Evolutionary conservation across 108 stramenopile genomes (phyloP).

Genomic region (Cyclotella kingstonii): DNA sequence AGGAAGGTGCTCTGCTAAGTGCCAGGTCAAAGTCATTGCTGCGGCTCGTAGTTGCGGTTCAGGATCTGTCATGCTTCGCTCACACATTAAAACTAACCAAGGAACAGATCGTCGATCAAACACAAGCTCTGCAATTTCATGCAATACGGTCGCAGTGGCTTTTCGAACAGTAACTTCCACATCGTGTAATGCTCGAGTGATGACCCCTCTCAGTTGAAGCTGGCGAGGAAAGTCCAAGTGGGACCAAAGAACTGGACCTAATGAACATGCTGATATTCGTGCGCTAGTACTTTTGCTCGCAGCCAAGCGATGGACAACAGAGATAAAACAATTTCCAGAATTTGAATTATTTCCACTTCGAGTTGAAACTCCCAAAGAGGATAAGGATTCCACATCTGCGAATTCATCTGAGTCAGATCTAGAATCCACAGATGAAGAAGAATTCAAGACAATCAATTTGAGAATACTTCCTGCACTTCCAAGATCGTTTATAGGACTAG

Average conservation of each 20-base stretch:
- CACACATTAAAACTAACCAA: constrained; percentile 90
- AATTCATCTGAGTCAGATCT: constrained; percentile 27
- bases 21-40: constrained; percentile 89
- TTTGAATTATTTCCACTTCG: constrained; percentile 40
- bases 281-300: constrained; percentile 83
- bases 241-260: constrained; percentile 85
- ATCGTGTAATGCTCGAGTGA: constrained; percentile 88
- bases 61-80: constrained; percentile 91
- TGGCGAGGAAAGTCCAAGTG: constrained; percentile 89
- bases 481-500: constrained; percentile 70
- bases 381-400: constrained; percentile 39
- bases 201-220: constrained; percentile 85
- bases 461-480: constrained; percentile 83
- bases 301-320: constrained; percentile 84
- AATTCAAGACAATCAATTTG: constrained; percentile 82
- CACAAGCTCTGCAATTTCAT: constrained; percentile 86
- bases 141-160: constrained; percentile 81
- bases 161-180: constrained; percentile 85
- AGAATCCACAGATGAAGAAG: constrained; percentile 56
- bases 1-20: constrained; percentile 87
- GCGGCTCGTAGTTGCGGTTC: constrained; percentile 84
- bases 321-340: constrained; percentile 78
- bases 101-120: constrained; percentile 81
- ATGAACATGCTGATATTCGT: constrained; percentile 80
- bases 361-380: constrained; percentile 19